A percentile compares a stretch with the other conserved stretches of the same genome.
Conservation (phyloP, 2,329 filamentous ascomycete genomes). For the Achaetomium macrosporum region DNA sequence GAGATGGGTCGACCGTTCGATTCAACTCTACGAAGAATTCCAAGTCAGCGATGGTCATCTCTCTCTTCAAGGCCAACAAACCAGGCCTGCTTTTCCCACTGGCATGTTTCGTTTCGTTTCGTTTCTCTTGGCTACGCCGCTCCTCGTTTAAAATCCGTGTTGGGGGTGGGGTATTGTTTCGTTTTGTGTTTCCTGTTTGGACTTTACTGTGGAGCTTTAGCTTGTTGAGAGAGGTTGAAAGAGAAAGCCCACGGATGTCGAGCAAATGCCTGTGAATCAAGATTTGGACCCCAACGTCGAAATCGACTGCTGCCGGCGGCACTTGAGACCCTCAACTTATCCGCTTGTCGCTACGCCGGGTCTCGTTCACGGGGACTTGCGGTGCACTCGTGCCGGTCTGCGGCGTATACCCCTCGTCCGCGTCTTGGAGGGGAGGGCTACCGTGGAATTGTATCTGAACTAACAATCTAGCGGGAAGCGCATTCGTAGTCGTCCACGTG, state of each 20-base stretch:
- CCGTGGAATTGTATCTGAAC: no score
- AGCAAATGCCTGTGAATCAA: no score
- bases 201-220: no score
- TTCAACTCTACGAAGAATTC: no score
- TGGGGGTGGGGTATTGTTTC: not conserved
- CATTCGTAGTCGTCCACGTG: no score
- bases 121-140: not conserved
- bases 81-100: not conserved
- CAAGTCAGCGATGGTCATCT: not conserved
- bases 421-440: no score
- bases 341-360: no score
- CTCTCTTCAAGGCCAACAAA: not conserved
- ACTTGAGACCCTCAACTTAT: not conserved
- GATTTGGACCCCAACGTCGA: not conserved
- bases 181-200: not conserved
- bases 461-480: no score
- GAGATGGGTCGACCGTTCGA: no score
- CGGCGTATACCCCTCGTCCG: not conserved
- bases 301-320: not conserved
- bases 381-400: not conserved
- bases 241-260: no score
- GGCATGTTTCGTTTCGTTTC: not conserved
- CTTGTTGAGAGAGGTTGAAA: no score
- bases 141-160: no score
- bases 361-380: not conserved